Evolutionary conservation across 257 asterid genomes (phyloP).

Genomic region (Petunia secreta): DNA sequence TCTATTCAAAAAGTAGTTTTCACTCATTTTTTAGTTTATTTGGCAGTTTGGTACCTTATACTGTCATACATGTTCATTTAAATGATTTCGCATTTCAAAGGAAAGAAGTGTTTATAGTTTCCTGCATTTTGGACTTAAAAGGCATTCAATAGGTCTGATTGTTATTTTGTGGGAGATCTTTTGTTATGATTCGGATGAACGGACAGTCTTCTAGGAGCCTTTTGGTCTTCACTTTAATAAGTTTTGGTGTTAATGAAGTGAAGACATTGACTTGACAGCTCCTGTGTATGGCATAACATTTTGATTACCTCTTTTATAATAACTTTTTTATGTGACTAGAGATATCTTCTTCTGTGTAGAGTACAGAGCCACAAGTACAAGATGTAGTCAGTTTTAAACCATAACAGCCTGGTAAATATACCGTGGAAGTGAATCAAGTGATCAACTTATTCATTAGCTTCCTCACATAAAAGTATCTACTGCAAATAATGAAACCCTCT

Average conservation of each 20-base stretch:
- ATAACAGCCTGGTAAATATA: no score
- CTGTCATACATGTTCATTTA: no score
- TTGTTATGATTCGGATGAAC: constrained; percentile 84
- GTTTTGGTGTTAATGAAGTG: constrained; percentile 79
- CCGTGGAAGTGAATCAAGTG: constrained; percentile 41
- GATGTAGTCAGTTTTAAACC: constrained; percentile 62
- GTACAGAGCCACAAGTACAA: constrained; percentile 90
- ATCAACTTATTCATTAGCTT: not conserved
- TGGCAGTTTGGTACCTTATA: no score
- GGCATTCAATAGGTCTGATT: not conserved
- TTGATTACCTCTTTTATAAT: no score
- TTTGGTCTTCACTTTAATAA: constrained; percentile 78
- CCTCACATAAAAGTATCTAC: not conserved
- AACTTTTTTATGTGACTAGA: no score
- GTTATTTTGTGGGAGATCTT: constrained; percentile 49
- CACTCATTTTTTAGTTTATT: no score
- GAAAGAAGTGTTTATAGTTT: no score
- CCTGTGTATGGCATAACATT: no score
- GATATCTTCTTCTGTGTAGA: constrained; percentile 37
- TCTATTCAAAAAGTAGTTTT: no score
- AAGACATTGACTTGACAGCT: not conserved
- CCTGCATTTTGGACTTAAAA: no score
- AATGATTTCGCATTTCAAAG: no score
- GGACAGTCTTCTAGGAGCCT: constrained; percentile 87
- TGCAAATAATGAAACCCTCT: not conserved